Evolutionary conservation across 2,329 filamentous ascomycete genomes (phyloP).

Genomic region (Aspergillus nomiae): DNA sequence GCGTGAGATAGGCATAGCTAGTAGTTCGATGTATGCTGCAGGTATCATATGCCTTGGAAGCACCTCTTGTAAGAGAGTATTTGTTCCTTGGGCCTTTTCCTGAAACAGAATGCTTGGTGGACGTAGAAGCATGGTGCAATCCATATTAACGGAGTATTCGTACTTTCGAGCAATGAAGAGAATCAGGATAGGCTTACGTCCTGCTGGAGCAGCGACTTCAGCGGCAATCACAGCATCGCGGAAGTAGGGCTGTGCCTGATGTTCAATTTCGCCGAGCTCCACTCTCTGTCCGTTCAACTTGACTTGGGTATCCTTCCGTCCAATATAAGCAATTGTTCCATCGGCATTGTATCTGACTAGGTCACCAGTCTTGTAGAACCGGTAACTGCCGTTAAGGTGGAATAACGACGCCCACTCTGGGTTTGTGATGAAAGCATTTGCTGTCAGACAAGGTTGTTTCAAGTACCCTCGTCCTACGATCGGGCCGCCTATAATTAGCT

Average conservation of each 20-base stretch:
- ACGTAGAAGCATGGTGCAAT: neutral
- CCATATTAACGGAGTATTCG: neutral
- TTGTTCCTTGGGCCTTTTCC: neutral
- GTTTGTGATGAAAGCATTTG: neutral
- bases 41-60: constrained; percentile 7
- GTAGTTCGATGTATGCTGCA: neutral
- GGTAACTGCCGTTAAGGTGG: neutral
- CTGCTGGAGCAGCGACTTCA: neutral
- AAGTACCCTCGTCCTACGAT: constrained; percentile 40
- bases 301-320: constrained; percentile 58
- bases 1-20: neutral
- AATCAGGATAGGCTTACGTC: neutral
- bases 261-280: constrained; percentile 54
- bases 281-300: constrained; percentile 64
- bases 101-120: neutral
- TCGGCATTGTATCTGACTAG: constrained; percentile 24
- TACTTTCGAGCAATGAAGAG: neutral
- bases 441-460: neutral
- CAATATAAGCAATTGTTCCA: constrained; percentile 20
- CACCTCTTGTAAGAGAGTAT: neutral
- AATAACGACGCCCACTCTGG: neutral
- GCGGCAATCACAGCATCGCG: neutral
- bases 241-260: constrained; percentile 24
- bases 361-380: constrained; percentile 32
- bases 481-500: constrained; percentile 44